Evolutionary conservation across 768 basidiomycete species (phyloP).

Genomic region (Phlegmacium glaucopus): DNA sequence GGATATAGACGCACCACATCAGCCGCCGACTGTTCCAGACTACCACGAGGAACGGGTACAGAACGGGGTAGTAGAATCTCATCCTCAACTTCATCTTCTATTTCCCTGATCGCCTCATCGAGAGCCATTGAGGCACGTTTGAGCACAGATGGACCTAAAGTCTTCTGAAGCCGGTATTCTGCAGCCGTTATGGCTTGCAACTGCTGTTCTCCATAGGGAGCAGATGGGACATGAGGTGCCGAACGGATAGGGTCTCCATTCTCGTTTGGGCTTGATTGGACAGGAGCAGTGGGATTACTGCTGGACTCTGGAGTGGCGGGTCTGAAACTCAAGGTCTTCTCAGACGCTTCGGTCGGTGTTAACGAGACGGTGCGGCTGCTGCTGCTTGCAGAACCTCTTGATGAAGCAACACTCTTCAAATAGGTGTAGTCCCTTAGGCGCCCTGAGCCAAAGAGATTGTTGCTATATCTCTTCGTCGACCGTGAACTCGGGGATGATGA

Average conservation of each 20-base stretch:
- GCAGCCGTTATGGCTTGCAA: slow-evolving; percentile 33
- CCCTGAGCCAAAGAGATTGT: slow-evolving; percentile 84
- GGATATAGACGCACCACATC: slow-evolving; percentile 24
- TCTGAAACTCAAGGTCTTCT: slow-evolving; percentile 40
- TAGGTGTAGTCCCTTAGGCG: slow-evolving; percentile 73
- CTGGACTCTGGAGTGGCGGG: slow-evolving; percentile 54
- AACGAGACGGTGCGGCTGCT: slow-evolving; percentile 47
- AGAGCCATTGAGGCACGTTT: slow-evolving; percentile 71
- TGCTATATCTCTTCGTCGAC: slow-evolving; percentile 73
- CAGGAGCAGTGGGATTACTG: slow-evolving; percentile 31
- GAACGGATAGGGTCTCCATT: slow-evolving; percentile 33
- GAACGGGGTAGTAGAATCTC: slow-evolving; percentile 75
- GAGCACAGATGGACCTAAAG: slow-evolving; percentile 47
- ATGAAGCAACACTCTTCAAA: slow-evolving; percentile 49
- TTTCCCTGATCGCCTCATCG: slow-evolving; percentile 72
- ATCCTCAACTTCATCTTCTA: slow-evolving; percentile 74
- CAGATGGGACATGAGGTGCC: slow-evolving; percentile 36
- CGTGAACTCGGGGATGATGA: slow-evolving; percentile 43
- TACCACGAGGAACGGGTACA: slow-evolving; percentile 41
- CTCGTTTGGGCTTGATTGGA: slow-evolving; percentile 37
- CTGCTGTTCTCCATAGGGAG: slow-evolving; percentile 28
- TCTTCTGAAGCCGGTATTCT: slow-evolving; percentile 46
- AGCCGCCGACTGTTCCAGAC: slow-evolving; percentile 28
- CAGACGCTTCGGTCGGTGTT: slow-evolving; percentile 44
- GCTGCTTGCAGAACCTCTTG: slow-evolving; percentile 32